These are phyloP conservation scores for Penicillium malachiteum DNA, from an alignment of 495 filamentous ascomycete genomes.

Conservation along the genomic window DNA sequence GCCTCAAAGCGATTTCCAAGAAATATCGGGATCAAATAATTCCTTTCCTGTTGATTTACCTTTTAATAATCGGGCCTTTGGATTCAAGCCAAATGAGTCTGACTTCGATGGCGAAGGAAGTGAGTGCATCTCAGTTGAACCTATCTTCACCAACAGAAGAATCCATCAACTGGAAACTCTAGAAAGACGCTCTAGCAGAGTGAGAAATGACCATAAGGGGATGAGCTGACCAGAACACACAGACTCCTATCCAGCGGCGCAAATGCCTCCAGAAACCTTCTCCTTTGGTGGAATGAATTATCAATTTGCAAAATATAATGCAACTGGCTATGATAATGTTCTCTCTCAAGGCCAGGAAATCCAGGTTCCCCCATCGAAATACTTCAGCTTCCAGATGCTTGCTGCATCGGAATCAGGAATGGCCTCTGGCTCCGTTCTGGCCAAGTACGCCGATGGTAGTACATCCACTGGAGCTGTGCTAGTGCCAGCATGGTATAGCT, in stretches of 20 bases:
- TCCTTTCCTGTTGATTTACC: constrained; percentile 31
- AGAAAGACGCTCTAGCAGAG: too few relatives aligned
- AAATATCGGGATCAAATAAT: constrained; percentile 3
- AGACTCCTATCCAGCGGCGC: constrained; percentile 46
- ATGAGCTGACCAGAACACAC: not conserved
- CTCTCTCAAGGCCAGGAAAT: constrained; percentile 44
- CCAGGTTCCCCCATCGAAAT: constrained; percentile 26
- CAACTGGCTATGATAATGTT: constrained; percentile 42
- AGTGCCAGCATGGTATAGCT: constrained; percentile 47
- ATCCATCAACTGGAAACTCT: too few relatives aligned
- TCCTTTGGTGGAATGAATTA: constrained; percentile 44
- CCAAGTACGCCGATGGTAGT: constrained; percentile 46
- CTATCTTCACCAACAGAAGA: too few relatives aligned
- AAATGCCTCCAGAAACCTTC: constrained; percentile 39
- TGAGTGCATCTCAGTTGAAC: constrained; percentile 4
- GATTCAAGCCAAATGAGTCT: constrained; percentile 39
- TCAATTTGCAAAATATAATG: constrained; percentile 46
- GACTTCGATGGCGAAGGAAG: constrained; percentile 39
- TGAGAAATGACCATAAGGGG: too few relatives aligned
- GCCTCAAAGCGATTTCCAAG: constrained; percentile 23
- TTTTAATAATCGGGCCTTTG: constrained; percentile 49
- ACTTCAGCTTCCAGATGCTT: constrained; percentile 51
- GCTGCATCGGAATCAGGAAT: constrained; percentile 43
- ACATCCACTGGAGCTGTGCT: constrained; percentile 41
- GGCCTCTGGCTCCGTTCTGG: constrained; percentile 44